These are phyloP conservation scores for Apium graveolens DNA, from an alignment of 129 eudicot species.

Conservation along the genomic window DNA sequence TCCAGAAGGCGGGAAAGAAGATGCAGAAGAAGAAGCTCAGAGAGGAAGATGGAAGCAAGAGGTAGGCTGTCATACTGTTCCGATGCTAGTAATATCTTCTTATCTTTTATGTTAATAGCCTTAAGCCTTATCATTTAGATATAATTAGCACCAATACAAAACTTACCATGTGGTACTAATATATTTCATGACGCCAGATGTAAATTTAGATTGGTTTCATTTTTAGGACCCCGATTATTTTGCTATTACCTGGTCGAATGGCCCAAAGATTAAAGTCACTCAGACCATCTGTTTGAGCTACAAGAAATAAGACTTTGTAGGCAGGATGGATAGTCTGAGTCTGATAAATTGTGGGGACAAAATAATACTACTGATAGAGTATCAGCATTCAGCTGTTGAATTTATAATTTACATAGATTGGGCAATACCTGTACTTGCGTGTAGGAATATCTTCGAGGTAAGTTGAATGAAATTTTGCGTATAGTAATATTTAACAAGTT, in stretches of 20 bases:
- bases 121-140: background rate
- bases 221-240: background rate
- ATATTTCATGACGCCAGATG: background rate
- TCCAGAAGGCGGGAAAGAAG: constrained; percentile 84
- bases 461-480: background rate
- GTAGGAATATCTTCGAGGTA: background rate
- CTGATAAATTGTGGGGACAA: background rate
- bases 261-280: background rate
- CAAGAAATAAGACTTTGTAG: background rate
- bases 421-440: background rate
- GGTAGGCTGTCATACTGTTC: constrained; percentile 26
- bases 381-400: background rate
- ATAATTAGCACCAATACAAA: background rate
- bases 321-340: background rate
- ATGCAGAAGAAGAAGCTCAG: constrained; percentile 84
- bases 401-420: background rate
- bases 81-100: background rate
- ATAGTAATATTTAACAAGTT: background rate
- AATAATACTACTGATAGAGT: background rate
- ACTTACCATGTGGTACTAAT: background rate
- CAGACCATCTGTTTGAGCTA: background rate
- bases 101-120: background rate
- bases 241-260: background rate
- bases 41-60: constrained; percentile 86
- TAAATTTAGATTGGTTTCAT: background rate